Evolutionary conservation across 352 stramenopile genomes (phyloP).

Genomic region (Globisporangium sylvaticum): DNA sequence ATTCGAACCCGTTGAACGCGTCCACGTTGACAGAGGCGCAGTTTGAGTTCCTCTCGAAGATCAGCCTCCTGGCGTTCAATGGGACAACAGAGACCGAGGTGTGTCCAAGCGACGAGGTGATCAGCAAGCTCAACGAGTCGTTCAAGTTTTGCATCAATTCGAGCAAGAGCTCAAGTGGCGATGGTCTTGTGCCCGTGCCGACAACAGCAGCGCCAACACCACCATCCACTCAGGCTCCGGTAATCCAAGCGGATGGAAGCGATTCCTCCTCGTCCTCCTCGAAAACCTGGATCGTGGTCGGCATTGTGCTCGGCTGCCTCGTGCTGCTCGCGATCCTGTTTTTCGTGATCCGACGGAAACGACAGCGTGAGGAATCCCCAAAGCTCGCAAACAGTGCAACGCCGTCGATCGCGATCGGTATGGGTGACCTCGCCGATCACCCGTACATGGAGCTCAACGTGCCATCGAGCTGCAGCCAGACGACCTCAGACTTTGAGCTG

Average conservation of each 20-base stretch:
- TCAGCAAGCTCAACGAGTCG: constrained; percentile 40
- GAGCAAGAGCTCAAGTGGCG: constrained; percentile 3
- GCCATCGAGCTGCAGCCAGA: constrained; percentile 57
- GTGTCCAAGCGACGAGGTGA: constrained; percentile 42
- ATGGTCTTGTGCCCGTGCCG: constrained; percentile 15
- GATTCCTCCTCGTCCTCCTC: constrained; percentile 9
- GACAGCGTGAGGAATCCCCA: constrained; percentile 34
- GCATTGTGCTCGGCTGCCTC: constrained; percentile 29
- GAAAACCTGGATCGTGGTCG: constrained; percentile 47
- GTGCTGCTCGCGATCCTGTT: constrained; percentile 29
- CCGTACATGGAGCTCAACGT: constrained; percentile 52
- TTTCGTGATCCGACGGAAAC: constrained; percentile 38
- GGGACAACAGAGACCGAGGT: constrained; percentile 43
- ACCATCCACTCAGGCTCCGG: constrained; percentile 5
- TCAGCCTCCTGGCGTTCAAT: constrained; percentile 47
- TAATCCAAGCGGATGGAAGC: not conserved
- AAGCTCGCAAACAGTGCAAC: constrained; percentile 47
- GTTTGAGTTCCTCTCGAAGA: constrained; percentile 51
- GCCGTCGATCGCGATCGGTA: constrained; percentile 50
- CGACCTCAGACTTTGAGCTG: constrained; percentile 71
- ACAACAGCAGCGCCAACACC: constrained; percentile 6
- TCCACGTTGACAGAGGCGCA: constrained; percentile 40
- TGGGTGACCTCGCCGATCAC: constrained; percentile 52
- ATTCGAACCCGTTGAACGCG: constrained; percentile 50
- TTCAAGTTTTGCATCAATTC: constrained; percentile 51